These are phyloP conservation scores for Pterocarpus santalinus DNA, from an alignment of 306 rosid species.

Conservation along the genomic window DNA sequence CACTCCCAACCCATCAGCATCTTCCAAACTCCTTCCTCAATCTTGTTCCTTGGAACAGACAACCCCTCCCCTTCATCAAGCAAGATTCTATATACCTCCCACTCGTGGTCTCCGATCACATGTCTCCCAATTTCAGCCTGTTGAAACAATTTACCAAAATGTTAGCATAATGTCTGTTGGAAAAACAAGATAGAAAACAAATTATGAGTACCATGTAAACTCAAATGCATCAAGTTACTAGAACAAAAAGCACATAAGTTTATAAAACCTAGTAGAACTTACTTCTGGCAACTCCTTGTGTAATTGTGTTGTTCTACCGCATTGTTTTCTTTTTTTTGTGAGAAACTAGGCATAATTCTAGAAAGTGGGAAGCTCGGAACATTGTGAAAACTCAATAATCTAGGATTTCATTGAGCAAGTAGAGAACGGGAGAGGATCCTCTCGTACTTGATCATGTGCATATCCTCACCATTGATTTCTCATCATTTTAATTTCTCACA, in stretches of 20 bases:
- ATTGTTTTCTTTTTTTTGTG: background rate
- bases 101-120: slow-evolving; percentile 76
- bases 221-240: background rate
- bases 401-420: background rate
- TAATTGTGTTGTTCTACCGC: background rate
- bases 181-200: slow-evolving; percentile 9
- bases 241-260: slow-evolving; percentile 9
- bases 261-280: background rate
- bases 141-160: slow-evolving; percentile 25
- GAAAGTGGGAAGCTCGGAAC: background rate
- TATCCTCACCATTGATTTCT: too few relatives aligned
- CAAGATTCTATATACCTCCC: slow-evolving; percentile 93
- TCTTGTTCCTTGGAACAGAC: slow-evolving; percentile 62
- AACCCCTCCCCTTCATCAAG: slow-evolving; percentile 83
- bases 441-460: too few relatives aligned
- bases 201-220: background rate
- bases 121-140: slow-evolving; percentile 92
- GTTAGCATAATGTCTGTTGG: slow-evolving; percentile 20
- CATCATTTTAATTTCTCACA: background rate
- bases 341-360: slow-evolving; percentile 14
- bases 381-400: background rate
- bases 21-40: slow-evolving; percentile 86
- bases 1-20: slow-evolving; percentile 97
- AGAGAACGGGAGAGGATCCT: too few relatives aligned
- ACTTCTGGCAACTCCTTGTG: background rate